Base-by-base conservation (phyloP, 2,329 filamentous ascomycete genomes). In the Venturia pyrina region DNA sequence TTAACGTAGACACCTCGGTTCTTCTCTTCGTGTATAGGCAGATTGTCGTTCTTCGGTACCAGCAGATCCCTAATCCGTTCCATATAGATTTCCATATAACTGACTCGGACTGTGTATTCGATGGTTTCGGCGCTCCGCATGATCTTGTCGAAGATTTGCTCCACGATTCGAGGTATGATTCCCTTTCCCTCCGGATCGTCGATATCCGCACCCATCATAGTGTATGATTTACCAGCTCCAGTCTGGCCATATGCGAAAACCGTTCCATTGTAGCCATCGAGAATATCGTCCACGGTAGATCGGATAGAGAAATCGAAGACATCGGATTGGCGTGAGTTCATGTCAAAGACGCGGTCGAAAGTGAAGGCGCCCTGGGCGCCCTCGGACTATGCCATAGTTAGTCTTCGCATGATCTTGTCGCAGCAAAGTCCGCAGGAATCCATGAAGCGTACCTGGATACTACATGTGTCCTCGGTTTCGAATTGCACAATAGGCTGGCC, bases 21-120 rank as follows among this genome's bases (percentile, higher is more conserved):
- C 83, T 97, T 96, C 78, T 98, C 95, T 74, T 99, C 95, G 79
- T 98, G 95, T n/a, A 98, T 88, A 0, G 93, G 93, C 64, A 99
- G 81, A 74, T 98, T 98, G 80, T 97, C 93, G 78, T 98, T 96
- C 68, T 93, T 89, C 13, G 95, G 95, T 32, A 89, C 87, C 69
- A 99, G 81, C 73, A 99, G 79, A 86, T 99, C 95, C 73, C 93
- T 87, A 76, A 99, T 98, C 71, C 90, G 87, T 80, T 99, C 95
- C 95, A 98, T 99, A 82, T 99, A 99, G 70, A 99, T 98, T 79
- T 99, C 95, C 93, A 99, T 97, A 79, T 98, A 98, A 78, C 92
- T 96, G 74, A 98, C 93, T 66, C 93, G 87, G 64, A 99, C 93
- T n/a, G 93, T 98, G 78, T 98, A 98, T 78, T 98, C 95, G 76